Evolutionary conservation across 140 eudicot species (phyloP), one percentile per base, ranked within the genome.

Genomic region (Stevia rebaudiana): DNA sequence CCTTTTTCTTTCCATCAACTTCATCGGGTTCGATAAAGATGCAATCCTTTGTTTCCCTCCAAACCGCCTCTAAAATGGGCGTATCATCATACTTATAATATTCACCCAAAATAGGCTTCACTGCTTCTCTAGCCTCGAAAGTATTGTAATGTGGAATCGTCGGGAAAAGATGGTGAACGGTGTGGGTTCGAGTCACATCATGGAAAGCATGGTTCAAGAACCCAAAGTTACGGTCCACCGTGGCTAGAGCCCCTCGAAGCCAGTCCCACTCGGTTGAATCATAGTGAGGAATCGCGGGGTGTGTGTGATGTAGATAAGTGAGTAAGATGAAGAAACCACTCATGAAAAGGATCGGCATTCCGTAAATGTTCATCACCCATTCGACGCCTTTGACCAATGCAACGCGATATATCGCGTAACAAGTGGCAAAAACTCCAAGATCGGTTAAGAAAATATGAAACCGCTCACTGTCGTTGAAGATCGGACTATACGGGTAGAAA

Each of bases 1-100:
- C 79, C 61, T 74, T 74, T 11, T 58, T 74, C 63, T 73, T 49
- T 8, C 54, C 74, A 9, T 59, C 23, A 57, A 19, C 78, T 31
- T 49, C 76, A 6, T 74, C 79, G 0, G 74, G 69, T 53, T 74
- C 79, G 11, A 74, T 62, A 59, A 67, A 74, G 63, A 74, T 67
- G 53, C 79, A 74, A 3, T 74, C 79, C 15, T 59, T 74, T 25
- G 79, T 67, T 28, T 74, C 79, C 36, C 79, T 74, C 79, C 79
- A 74, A 18, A 74, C 37, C 0, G 79, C 79, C 74, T 74, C 47
- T 13, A 59, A 69, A 41, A 74, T 49, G 0, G 79, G 79, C 0
- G 79, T 74, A 41, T 74, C 63, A 6, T 74, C 79, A 37, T 74
- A 59, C 28, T 67, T 67, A 36, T 74, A 74, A 39, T 74, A 74